Conservation (phyloP, 2,329 filamentous ascomycete species). For the Colletotrichum australisinense region DNA sequence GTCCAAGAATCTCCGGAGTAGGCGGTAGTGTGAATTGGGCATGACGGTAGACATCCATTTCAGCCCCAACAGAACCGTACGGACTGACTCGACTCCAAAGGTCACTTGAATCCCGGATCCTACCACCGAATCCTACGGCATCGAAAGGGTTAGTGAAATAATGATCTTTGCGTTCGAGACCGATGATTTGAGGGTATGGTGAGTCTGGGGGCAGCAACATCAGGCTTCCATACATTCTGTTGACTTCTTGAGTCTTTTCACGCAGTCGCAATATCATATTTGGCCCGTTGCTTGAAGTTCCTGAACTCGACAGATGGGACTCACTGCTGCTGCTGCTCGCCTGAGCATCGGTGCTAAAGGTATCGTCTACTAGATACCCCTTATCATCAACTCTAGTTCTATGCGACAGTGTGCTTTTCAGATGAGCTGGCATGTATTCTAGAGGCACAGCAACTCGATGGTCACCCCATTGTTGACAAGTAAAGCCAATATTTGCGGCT, state of each 20-base stretch:
- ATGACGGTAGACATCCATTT: not conserved
- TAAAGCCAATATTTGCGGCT: not conserved
- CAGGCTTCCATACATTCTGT: not conserved
- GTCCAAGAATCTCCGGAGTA: too few species aligned
- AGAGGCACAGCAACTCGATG: constrained; percentile 6
- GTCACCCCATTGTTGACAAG: not conserved
- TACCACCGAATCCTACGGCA: not conserved
- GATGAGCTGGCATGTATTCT: not conserved
- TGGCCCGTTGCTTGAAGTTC: not conserved
- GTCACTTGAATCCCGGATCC: not conserved
- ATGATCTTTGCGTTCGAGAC: not conserved
- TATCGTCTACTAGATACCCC: not conserved
- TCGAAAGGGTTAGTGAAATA: not conserved
- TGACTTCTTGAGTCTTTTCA: not conserved
- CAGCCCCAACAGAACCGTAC: not conserved
- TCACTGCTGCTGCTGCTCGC: not conserved
- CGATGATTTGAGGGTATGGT: not conserved
- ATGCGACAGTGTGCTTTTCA: not conserved
- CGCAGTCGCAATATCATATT: not conserved
- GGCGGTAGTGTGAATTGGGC: too few species aligned
- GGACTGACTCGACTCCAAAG: not conserved
- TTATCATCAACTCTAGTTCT: not conserved
- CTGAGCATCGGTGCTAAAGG: not conserved
- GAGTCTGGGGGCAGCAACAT: too few species aligned
- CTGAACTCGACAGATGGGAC: not conserved